Evolutionary conservation across 139 green algal genomes (phyloP).

Genomic region (Chlorella sp.): DNA sequence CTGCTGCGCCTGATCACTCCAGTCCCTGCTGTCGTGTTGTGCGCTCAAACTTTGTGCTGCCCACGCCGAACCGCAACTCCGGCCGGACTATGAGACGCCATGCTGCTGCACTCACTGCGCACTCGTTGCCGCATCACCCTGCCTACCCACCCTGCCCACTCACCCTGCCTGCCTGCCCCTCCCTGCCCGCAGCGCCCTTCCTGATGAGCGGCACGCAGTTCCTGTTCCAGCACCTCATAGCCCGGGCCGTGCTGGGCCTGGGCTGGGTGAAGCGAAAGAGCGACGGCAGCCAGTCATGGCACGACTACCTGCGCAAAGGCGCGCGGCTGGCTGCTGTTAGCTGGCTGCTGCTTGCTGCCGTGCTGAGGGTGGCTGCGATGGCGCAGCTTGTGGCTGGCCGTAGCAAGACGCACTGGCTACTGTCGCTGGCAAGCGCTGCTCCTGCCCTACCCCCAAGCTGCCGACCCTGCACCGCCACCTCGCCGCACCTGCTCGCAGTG

Average conservation of each 20-base stretch:
- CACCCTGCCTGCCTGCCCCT: background rate
- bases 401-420: background rate
- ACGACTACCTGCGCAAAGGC: slow-evolving; percentile 51
- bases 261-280: slow-evolving; percentile 47
- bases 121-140: background rate
- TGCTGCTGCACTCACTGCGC: background rate
- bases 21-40: too few species aligned
- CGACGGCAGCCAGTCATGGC: slow-evolving; percentile 54
- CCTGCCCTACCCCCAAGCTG: background rate
- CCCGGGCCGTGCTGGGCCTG: slow-evolving; percentile 51
- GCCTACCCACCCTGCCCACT: background rate
- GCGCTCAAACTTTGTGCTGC: too few species aligned
- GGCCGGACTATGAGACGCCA: too few species aligned
- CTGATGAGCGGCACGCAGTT: slow-evolving; percentile 79
- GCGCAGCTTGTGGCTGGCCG: background rate
- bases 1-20: too few species aligned
- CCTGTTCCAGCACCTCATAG: slow-evolving; percentile 72
- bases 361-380: background rate
- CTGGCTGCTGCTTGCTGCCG: background rate
- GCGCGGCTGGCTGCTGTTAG: background rate
- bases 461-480: background rate
- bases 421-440: background rate
- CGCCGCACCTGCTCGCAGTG: slow-evolving; percentile 53
- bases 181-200: slow-evolving; percentile 58
- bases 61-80: too few species aligned